Percentiles rank a stretch among this genome's conserved stretches.
phyloP scores from a whole-genome alignment of 371 early-diverging fungal species.

The Chytridium lagenaria region DNA sequence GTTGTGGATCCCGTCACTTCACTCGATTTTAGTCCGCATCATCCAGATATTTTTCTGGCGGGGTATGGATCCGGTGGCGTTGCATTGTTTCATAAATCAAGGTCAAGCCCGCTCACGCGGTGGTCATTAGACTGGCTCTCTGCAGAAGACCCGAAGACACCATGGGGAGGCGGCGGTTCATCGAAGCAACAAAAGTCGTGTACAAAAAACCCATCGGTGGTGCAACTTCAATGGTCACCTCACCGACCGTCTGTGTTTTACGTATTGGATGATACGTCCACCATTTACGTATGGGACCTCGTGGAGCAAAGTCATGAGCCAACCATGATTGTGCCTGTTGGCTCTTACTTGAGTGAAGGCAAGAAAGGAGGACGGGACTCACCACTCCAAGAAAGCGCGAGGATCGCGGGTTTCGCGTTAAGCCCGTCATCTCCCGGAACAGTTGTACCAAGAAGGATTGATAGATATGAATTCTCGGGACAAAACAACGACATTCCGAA shows the following conservation, averaged over 20 bases:
- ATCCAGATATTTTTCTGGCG: conserved; percentile 37
- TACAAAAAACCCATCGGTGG: conserved; percentile 5
- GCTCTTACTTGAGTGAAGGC: neutral
- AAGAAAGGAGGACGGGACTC: neutral
- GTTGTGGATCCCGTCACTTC: conserved; percentile 29
- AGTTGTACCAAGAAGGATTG: conserved; percentile 4
- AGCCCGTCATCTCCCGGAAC: conserved; percentile 27
- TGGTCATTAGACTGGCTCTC: conserved; percentile 2
- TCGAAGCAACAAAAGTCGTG: neutral
- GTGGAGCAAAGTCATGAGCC: conserved; percentile 36
- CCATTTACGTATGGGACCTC: conserved; percentile 49
- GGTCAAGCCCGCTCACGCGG: conserved; percentile 11
- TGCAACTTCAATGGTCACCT: conserved; percentile 42
- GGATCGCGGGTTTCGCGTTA: conserved; percentile 17
- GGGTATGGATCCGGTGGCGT: conserved; percentile 41
- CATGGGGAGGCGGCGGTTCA: too few relatives aligned
- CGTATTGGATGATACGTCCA: conserved; percentile 38
- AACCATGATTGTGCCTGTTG: conserved; percentile 21
- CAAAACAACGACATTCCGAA: neutral
- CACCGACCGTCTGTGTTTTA: conserved; percentile 52
- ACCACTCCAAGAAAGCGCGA: neutral
- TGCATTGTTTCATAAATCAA: conserved; percentile 30
- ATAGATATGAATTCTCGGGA: neutral
- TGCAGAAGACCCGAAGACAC: neutral
- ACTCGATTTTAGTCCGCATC: conserved; percentile 36